A percentile compares a stretch with the other conserved stretches of the same genome.
phyloP scores from a whole-genome alignment of 2,329 filamentous ascomycete species.

The Verticillium klebahnii region DNA sequence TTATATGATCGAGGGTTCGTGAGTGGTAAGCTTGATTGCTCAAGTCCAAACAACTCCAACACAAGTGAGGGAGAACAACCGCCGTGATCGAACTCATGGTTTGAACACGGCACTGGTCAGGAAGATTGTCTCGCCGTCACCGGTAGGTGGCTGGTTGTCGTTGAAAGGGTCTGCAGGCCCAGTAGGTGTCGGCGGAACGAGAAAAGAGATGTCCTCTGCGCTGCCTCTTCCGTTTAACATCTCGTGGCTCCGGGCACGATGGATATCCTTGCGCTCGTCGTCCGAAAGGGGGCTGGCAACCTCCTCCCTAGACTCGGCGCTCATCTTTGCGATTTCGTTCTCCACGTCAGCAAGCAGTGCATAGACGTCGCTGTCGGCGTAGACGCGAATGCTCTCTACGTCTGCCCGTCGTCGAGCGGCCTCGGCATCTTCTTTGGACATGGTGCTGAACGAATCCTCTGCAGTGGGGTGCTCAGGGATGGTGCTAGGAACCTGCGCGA shows the following conservation, averaged over 20 bases:
- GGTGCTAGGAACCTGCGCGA: slow-evolving; percentile 51
- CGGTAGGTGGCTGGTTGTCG: slow-evolving; percentile 4
- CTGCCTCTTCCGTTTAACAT: slow-evolving; percentile 26
- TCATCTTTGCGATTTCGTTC: slow-evolving; percentile 48
- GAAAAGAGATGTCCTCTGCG: slow-evolving; percentile 21
- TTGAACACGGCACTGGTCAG: slow-evolving; percentile 16
- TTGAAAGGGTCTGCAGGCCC: slow-evolving; percentile 16
- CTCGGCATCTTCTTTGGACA: slow-evolving; percentile 18
- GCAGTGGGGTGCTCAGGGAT: slow-evolving; percentile 47
- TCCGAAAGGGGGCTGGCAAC: slow-evolving; percentile 26
- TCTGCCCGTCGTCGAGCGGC: slow-evolving; percentile 30
- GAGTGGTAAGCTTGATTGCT: neutral
- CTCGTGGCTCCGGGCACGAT: slow-evolving; percentile 48
- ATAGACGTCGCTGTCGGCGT: slow-evolving; percentile 64
- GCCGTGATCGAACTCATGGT: neutral
- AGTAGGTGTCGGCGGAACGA: slow-evolving; percentile 18
- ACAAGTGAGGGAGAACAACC: no score
- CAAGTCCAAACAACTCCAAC: no score
- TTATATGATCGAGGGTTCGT: neutral
- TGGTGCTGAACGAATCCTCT: slow-evolving; percentile 25
- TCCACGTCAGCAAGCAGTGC: slow-evolving; percentile 64
- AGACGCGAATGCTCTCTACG: slow-evolving; percentile 63
- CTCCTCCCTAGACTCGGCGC: slow-evolving; percentile 21
- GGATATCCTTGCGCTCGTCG: slow-evolving; percentile 34
- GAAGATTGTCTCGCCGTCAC: slow-evolving; percentile 9